A percentile compares a stretch with the other conserved stretches of the same genome.
phyloP scores from a whole-genome alignment of 2,329 filamentous ascomycete genomes.

The Stagonosporopsis tanaceti region DNA sequence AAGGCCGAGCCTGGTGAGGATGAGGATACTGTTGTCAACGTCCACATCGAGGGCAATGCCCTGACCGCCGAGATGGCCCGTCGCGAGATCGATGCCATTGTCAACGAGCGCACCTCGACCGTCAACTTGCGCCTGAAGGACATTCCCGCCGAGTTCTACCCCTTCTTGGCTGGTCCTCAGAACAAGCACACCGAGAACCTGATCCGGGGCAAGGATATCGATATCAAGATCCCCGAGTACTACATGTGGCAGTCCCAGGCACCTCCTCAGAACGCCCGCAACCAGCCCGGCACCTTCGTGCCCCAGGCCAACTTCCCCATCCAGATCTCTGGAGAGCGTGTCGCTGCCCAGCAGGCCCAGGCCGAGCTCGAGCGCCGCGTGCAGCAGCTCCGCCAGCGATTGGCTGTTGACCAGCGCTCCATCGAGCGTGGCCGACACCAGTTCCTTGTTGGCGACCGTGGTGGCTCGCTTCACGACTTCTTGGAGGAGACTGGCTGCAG shows the following conservation, averaged over 20 bases:
- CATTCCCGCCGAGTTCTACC: constrained; percentile 91
- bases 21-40: constrained; percentile 79
- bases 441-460: constrained; percentile 89
- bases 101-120: constrained; percentile 82
- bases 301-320: constrained; percentile 81
- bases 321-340: constrained; percentile 83
- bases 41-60: constrained; percentile 89
- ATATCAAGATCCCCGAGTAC: constrained; percentile 83
- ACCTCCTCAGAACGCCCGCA: constrained; percentile 69
- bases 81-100: constrained; percentile 85
- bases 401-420: constrained; percentile 79
- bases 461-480: constrained; percentile 83
- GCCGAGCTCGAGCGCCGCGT: constrained; percentile 82
- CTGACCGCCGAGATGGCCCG: constrained; percentile 85
- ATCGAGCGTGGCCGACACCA: constrained; percentile 90
- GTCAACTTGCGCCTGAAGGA: constrained; percentile 82
- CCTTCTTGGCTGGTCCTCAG: constrained; percentile 86
- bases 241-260: constrained; percentile 75
- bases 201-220: constrained; percentile 76
- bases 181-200: constrained; percentile 73
- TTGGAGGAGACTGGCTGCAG: constrained; percentile 89
- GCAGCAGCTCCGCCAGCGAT: constrained; percentile 75
- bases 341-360: constrained; percentile 79
- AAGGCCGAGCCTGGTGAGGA: constrained; percentile 83
- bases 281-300: constrained; percentile 73